Base-by-base conservation (phyloP, 1,284 basidiomycete species). In the Coniferiporia weirii region DNA sequence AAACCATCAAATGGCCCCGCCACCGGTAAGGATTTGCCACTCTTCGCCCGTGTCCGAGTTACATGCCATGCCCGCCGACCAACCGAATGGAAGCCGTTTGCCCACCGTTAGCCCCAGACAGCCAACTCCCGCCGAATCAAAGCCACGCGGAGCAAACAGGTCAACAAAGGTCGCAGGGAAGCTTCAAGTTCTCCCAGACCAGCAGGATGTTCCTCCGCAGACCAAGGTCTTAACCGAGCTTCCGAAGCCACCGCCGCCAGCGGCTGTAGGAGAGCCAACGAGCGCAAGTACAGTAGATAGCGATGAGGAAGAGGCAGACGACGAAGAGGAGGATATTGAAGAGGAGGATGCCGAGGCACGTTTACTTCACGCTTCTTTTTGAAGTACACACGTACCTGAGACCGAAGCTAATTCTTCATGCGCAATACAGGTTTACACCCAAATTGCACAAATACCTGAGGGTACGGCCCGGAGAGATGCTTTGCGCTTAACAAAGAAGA, bases 381-480 rank as follows among this genome's bases (percentile, higher is more conserved):
- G 54, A 54, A 45, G 8, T 32, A 20, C 54, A 38, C 34, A 45
- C 57, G 27, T 49, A 12, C 17, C 13, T 63, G 51, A 54, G 47
- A 48, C 13, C 51, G 15, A 40, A 10, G 40, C 15, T 56, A 46
- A 56, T 62, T 19, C 49, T 54, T 47, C 55, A 27, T 47, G 40
- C 49, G 36, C 36, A 32, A 48, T 45, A 27, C 61, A 93, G 89
- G 88, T 91, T 38, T 92, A 95, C 68, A 92, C 92, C 63, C 92
- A 94, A 73, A 85, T 96, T 59, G 89, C 89, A 8, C 84, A 92
- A 52, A 98, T 98, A 61, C 95, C 95, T 2, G 93, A 94, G 51
- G 95, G 95, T 2, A 94, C 93, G 43, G 95, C 95, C 36, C 82
- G 94, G 51, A 80, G 93, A 61, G 95, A 98, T 78, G 95, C 95